Conservation (phyloP, 2,329 filamentous ascomycete genomes). For the Cladosporium velox region DNA sequence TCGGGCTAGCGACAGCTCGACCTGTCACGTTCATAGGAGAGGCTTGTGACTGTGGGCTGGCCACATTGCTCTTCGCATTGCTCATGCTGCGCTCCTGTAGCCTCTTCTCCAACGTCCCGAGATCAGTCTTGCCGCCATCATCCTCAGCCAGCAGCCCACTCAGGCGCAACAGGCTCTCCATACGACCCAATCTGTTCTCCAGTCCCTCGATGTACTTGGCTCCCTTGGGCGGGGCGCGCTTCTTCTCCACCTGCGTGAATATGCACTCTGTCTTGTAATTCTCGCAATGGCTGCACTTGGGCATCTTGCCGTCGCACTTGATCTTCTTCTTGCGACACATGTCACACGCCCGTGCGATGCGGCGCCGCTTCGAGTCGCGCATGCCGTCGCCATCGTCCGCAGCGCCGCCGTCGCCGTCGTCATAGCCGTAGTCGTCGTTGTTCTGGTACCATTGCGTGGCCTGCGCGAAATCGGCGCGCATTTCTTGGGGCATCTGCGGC, state of each 20-base stretch:
- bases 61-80: conserved; percentile 32
- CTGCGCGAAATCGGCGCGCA: conserved; percentile 17
- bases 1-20: conserved; percentile 8
- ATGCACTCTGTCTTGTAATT: conserved; percentile 98
- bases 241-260: conserved; percentile 98
- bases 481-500: conserved; percentile 12
- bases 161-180: conserved; percentile 87
- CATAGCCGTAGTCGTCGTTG: conserved; percentile 31
- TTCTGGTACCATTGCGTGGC: conserved; percentile 26
- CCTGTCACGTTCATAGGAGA: conserved; percentile 11
- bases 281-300: conserved; percentile 90
- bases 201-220: conserved; percentile 98
- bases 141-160: conserved; percentile 86
- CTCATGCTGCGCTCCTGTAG: conserved; percentile 52
- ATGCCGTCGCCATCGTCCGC: conserved; percentile 31
- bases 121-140: conserved; percentile 75
- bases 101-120: conserved; percentile 83
- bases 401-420: conserved; percentile 26
- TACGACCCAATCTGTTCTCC: conserved; percentile 90
- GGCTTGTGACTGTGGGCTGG: conserved; percentile 38
- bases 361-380: conserved; percentile 77
- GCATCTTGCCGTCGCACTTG: conserved; percentile 96
- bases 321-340: conserved; percentile 97
- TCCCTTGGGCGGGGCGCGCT: conserved; percentile 93
- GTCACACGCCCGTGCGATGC: conserved; percentile 88